phyloP scores from a whole-genome alignment of 225 moss, liverwort and hornwort genomes.

The Physcomitrellopsis africana region DNA sequence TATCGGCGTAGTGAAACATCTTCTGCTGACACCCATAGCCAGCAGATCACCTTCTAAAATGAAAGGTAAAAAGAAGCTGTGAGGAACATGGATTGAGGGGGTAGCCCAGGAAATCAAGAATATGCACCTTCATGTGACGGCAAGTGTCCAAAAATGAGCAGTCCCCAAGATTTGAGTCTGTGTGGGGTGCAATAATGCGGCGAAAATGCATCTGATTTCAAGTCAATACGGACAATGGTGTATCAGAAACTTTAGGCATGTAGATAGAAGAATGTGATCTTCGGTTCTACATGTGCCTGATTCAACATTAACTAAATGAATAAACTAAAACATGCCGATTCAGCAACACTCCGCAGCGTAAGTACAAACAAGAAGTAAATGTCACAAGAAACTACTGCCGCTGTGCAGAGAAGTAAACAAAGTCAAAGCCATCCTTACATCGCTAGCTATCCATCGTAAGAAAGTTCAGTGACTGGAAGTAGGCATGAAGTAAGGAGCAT shows the following conservation, averaged over 20 bases:
- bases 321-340: background rate
- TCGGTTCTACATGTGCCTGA: constrained; percentile 6
- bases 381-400: background rate
- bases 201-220: constrained; percentile 90
- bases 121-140: constrained; percentile 95
- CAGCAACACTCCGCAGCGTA: background rate
- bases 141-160: constrained; percentile 99
- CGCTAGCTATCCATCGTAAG: background rate
- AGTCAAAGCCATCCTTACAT: background rate
- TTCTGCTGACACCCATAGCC: constrained; percentile 16
- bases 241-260: background rate
- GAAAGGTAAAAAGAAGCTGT: background rate
- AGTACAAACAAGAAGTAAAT: constrained; percentile 1
- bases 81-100: background rate
- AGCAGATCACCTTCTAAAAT: constrained; percentile 1
- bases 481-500: too few species aligned
- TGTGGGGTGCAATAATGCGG: constrained; percentile 95
- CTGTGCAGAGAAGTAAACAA: background rate
- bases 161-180: constrained; percentile 94
- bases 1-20: background rate
- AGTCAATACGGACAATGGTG: constrained; percentile 14
- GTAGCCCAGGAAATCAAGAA: constrained; percentile 20
- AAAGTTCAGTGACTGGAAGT: background rate
- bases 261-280: background rate
- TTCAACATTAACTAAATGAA: constrained; percentile 1